phyloP scores from a whole-genome alignment of 2,329 filamentous ascomycete genomes.

The Samsoniella hepiali region DNA sequence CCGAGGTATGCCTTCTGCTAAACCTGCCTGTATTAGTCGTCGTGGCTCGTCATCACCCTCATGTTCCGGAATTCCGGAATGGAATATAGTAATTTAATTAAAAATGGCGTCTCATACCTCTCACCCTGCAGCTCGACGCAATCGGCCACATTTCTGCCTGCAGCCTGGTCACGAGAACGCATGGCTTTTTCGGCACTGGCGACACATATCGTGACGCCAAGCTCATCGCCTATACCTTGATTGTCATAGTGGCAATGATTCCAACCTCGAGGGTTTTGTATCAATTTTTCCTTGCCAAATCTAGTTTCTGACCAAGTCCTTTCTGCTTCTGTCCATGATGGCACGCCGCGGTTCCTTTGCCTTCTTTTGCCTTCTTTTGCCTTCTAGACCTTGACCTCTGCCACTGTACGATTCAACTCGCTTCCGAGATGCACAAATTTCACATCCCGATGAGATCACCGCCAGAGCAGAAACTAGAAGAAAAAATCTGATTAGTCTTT shows the following conservation, averaged over 20 bases:
- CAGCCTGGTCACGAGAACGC: slow-evolving; percentile 12
- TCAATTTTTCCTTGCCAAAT: not conserved
- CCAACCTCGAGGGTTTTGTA: not conserved
- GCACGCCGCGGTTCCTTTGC: too few species aligned
- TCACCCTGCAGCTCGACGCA: not conserved
- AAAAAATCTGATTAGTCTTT: not conserved
- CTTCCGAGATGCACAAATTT: too few species aligned
- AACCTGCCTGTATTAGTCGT: not conserved
- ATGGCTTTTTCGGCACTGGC: not conserved
- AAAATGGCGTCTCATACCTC: not conserved
- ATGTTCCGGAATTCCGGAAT: slow-evolving; percentile 11
- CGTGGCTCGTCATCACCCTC: not conserved
- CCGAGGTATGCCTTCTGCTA: not conserved
- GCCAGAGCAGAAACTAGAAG: too few species aligned
- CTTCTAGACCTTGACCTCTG: not conserved
- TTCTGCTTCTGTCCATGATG: not conserved
- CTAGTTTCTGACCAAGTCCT: not conserved
- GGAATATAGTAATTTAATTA: not conserved
- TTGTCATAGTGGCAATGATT: slow-evolving; percentile 1
- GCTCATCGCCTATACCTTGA: not conserved
- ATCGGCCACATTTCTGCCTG: not conserved
- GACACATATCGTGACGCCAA: not conserved
- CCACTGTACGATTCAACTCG: too few species aligned
- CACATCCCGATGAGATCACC: too few species aligned
- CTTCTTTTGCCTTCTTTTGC: not conserved